Percentiles rank a stretch among this genome's conserved stretches.
Evolutionary conservation across 495 filamentous ascomycete species (phyloP).

Genomic region (Trichoderma reesei): DNA sequence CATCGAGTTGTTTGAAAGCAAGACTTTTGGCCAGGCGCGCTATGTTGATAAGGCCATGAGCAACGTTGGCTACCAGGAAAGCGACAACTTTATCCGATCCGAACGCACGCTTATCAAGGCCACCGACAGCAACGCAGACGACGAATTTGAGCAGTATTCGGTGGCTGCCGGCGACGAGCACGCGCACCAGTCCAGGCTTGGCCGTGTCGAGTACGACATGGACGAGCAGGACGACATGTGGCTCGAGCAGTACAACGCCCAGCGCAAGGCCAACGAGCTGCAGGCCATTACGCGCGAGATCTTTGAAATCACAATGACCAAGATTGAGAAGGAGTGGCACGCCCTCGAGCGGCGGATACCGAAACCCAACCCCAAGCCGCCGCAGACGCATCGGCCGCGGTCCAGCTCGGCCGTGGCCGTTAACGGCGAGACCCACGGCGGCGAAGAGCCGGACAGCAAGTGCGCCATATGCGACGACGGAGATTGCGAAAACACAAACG

Average conservation of each 20-base stretch:
- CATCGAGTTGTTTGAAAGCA: slow-evolving; percentile 45
- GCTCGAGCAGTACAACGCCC: slow-evolving; percentile 74
- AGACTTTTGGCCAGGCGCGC: slow-evolving; percentile 42
- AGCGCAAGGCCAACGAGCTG: slow-evolving; percentile 59
- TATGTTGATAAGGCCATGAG: slow-evolving; percentile 87
- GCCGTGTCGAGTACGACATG: slow-evolving; percentile 97
- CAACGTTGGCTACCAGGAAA: slow-evolving; percentile 89
- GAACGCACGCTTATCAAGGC: slow-evolving; percentile 67
- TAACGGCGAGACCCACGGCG: slow-evolving; percentile 76
- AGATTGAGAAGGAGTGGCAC: slow-evolving; percentile 98
- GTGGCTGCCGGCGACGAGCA: slow-evolving; percentile 53
- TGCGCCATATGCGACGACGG: slow-evolving; percentile 97
- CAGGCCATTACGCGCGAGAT: slow-evolving; percentile 82
- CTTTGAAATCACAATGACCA: slow-evolving; percentile 96
- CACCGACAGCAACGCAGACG: slow-evolving; percentile 66
- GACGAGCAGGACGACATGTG: slow-evolving; percentile 98
- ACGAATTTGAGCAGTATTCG: slow-evolving; percentile 63
- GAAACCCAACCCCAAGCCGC: slow-evolving; percentile 90
- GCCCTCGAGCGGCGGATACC: slow-evolving; percentile 91
- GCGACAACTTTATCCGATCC: slow-evolving; percentile 72
- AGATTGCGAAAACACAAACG: slow-evolving; percentile 98
- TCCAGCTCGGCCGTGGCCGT: slow-evolving; percentile 88
- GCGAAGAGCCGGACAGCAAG: slow-evolving; percentile 94
- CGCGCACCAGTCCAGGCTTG: slow-evolving; percentile 35
- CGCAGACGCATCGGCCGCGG: slow-evolving; percentile 78